Evolutionary conservation across 2,329 filamentous ascomycete genomes (phyloP), one percentile per base, ranked within the genome.

Genomic region (Metarhizium anisopliae): DNA sequence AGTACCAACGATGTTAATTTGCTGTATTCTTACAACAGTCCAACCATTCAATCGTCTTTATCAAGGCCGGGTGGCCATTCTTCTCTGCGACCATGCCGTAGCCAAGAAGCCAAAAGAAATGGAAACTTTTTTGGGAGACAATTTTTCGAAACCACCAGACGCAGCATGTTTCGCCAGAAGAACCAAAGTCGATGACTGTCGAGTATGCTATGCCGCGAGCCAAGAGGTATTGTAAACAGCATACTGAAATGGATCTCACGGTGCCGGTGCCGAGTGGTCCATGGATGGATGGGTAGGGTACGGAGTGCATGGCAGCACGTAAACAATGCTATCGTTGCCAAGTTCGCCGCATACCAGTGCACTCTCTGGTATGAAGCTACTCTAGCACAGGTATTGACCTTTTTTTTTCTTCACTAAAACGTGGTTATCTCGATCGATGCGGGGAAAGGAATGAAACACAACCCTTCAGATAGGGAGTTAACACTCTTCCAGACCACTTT

Each of bases 271-370:
- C 45, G 25, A 49, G 45, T 49, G 45, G 45, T 49, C 25, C 4
- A 49, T 30, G 45, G 25, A 49, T 30, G 45, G 25, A 25, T 25
- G 25, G 25, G 25, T 25, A 25, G 25, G 25, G 25, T 25, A 25
- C 25, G 25, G 25, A 25, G 25, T 4, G 25, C 25, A 25, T 25
- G 25, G 25, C 25, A 25, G 25, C 4, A 30, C 30, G 45, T 49
- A 30, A 29, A 49, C 45, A 49, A 49, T 45, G 10, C 25, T 45
- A 5, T 45, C 42, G 45, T 49, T 51, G 47, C 47, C 53, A 55
- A 43, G 53, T 47, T 51, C 47, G 20, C 32, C 18, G 47, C 53
- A 55, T 55, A 20, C 53, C 47, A 36, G 47, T 42, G 16, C 40
- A 7, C 35, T 35, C 25, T 45, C 25, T 47, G 53, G 47, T 32